Conservation (phyloP, 257 asterid genomes). For the Scutellaria minor region DNA sequence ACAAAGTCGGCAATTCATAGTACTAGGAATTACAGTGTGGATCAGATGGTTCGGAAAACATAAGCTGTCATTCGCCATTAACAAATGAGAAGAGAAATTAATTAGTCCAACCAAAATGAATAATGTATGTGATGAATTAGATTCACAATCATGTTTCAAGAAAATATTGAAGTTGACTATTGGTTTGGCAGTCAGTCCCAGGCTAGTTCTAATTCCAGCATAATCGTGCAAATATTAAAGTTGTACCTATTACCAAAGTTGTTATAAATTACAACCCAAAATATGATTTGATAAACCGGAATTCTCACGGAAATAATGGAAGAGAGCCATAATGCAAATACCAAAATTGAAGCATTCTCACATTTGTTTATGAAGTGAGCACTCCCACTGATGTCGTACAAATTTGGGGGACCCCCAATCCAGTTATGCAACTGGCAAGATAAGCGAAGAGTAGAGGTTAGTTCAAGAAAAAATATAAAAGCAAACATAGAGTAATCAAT, state of each 20-base stretch:
- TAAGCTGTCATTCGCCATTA: too few species aligned
- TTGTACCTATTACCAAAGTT: conserved; percentile 60
- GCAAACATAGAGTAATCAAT: background rate
- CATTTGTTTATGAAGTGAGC: conserved; percentile 98
- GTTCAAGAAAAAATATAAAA: background rate
- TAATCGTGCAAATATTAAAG: conserved; percentile 90
- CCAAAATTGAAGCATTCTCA: conserved; percentile 54
- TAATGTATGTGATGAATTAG: too few species aligned
- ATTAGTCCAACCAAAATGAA: too few species aligned
- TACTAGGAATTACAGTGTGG: too few species aligned
- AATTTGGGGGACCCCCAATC: conserved; percentile 83
- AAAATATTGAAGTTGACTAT: conserved; percentile 57
- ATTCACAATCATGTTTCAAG: too few species aligned
- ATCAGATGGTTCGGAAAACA: too few species aligned
- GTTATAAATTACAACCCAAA: background rate
- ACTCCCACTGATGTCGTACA: conserved; percentile 97
- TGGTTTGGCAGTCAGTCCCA: conserved; percentile 87
- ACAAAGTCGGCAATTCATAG: too few species aligned
- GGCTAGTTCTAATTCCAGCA: conserved; percentile 92
- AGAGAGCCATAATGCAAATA: background rate
- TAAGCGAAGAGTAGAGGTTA: conserved; percentile 27
- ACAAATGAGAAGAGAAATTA: too few species aligned
- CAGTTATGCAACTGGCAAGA: conserved; percentile 79
- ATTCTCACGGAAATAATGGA: too few species aligned
- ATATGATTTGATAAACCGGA: too few species aligned